A percentile compares a stretch with the other conserved stretches of the same genome.
Conservation (phyloP, 495 filamentous ascomycete species). For the Amniculicola lignicola region DNA sequence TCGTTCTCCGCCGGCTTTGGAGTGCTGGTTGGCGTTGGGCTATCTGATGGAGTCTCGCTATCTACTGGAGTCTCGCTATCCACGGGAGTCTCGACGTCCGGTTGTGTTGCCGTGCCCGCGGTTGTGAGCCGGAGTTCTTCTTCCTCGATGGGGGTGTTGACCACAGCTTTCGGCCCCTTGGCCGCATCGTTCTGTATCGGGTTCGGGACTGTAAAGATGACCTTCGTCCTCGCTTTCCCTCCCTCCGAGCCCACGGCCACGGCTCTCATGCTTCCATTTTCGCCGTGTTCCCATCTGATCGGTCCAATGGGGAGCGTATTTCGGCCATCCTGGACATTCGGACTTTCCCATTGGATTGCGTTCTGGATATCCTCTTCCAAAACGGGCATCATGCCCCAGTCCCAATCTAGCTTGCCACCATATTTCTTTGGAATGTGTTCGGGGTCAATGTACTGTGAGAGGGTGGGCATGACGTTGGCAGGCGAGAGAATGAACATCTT, state of each 20-base stretch:
- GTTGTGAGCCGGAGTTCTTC: conserved; percentile 26
- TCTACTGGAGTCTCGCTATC: conserved; percentile 1
- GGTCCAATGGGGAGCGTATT: conserved; percentile 42
- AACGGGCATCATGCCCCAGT: conserved; percentile 68
- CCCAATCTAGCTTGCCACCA: conserved; percentile 76
- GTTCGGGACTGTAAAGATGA: conserved; percentile 32
- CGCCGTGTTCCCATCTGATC: conserved; percentile 39
- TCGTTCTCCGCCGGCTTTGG: not conserved
- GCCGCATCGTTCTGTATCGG: conserved; percentile 18
- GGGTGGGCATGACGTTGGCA: conserved; percentile 65
- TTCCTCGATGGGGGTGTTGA: conserved; percentile 28
- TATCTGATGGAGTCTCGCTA: conserved; percentile 1
- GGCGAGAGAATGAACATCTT: conserved; percentile 85
- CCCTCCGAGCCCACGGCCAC: conserved; percentile 39
- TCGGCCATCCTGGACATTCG: conserved; percentile 24
- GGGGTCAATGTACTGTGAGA: conserved; percentile 75
- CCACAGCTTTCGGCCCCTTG: conserved; percentile 6
- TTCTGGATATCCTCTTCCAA: conserved; percentile 55
- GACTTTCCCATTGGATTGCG: conserved; percentile 38
- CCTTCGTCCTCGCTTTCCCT: conserved; percentile 32
- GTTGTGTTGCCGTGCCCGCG: conserved; percentile 33
- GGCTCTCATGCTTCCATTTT: conserved; percentile 36
- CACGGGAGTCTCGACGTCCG: not conserved
- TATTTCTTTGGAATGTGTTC: conserved; percentile 79
- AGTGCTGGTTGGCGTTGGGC: conserved; percentile 10